Base-by-base conservation (phyloP, 352 stramenopile species). In the Globisporangium rhizosaccharum region DNA sequence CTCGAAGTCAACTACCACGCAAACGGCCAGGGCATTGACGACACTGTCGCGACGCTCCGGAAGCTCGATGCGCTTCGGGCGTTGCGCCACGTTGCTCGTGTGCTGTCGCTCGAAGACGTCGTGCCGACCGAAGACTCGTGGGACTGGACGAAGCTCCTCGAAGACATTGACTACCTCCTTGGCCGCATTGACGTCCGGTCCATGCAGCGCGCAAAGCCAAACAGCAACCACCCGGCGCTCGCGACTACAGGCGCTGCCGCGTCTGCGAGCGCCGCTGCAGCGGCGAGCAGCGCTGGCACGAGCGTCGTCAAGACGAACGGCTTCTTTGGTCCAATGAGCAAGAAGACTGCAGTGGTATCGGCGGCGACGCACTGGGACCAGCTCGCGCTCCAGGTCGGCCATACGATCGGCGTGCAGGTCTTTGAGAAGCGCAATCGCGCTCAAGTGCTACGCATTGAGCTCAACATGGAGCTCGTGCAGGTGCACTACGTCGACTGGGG, bases 401-500 rank as follows among this genome's bases (percentile, higher is more conserved):
- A 92, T 59, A 71, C 66, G 25, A 85, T 92, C 54, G 79, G 79
- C 28, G 82, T 92, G 12, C 82, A 90, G 36, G 79, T 90, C 39
- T 86, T 84, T 53, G 79, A 89, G 62, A 89, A 87, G 58, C 77
- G 82, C 56, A 88, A 88, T 51, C 72, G 76, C 30, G 82, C 82
- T 5, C 61, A 84, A 46, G 74, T 92, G 39, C 57, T 85, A 23
- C 81, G 85, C 57, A 70, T 92, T 25, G 76, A 76, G 56, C 65
- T 72, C 51, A 79, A 90, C 58, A 82, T 87, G 65, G 75, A 90
- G 54, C 67, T 92, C 41, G 79, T 89, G 52, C 79, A 88, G 50
- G 74, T 92, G 33, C 82, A 92, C 59, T 92, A 92, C 61, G 75
- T 82, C 3, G 77, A 90, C 63, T 92, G 82, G 82, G 78, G 81